Base-by-base conservation (phyloP, 495 filamentous ascomycete species). In the Choiromyces venosus region DNA sequence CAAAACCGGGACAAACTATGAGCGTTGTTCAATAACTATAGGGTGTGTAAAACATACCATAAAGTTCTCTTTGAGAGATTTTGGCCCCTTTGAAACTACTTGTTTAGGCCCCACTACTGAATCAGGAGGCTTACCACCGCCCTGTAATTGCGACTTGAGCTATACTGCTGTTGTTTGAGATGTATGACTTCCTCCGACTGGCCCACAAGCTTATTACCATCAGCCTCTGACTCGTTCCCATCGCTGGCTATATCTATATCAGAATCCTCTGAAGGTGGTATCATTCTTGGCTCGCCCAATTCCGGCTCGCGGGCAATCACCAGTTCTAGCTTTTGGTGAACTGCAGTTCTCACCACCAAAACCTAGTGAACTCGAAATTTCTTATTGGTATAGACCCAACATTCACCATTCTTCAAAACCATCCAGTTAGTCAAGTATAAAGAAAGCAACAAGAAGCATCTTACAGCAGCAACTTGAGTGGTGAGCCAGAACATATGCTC, bases 401-500 rank as follows among this genome's bases (percentile, higher is more conserved):
- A 67, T 67, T 78, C 76, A 37, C 71, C 70, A 6, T 65, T 38
- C 76, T 77, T 65, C 65, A 8, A n/a, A 52, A 19, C 21, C 16
- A 44, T 77, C 36, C 76, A 73, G 33, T 29, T 6, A 14, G 21
- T 19, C 19, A 40, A 33, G 0, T 14, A 12, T 21, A 21, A 35
- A 29, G 9, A 8, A 36, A 19, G n/a, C 52, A 21, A 25, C 37
- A 25, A 33, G 16, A n/a, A 21, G 33, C 56, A 37, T 66, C 74
- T 77, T 33, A 77, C 76, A 18, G 65, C 65, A 0, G 91, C 87
- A 71, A 93, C 86, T 33, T 84, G 83, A 44, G 84, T 81, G 0
- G 87, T 91, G 36, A 96, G 82, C 87, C 91, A 94, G 1, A 95
- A 81, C 64, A 92, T 88, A n/a, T 93, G 84, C 67, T 92, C 88